These are phyloP conservation scores for Cucurbita argyrosperma DNA, from an alignment of 306 rosid genomes.

Conservation along the genomic window DNA sequence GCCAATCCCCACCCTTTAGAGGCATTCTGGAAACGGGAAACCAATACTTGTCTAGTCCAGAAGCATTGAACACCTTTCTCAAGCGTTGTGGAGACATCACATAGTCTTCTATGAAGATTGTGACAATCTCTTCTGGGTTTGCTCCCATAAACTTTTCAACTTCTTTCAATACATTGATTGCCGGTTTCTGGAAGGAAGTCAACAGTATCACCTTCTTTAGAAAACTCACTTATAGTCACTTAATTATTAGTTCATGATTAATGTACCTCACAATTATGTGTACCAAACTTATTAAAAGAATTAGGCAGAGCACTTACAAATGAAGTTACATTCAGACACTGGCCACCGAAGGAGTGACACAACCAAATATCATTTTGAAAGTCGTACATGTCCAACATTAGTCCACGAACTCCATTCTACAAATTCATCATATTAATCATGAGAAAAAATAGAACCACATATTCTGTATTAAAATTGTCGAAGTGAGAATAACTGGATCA, in stretches of 20 bases:
- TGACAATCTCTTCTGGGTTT: constrained; percentile 69
- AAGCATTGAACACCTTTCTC: constrained; percentile 48
- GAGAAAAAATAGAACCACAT: background rate
- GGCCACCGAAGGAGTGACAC: constrained; percentile 58
- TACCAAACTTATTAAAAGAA: background rate
- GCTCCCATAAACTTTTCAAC: constrained; percentile 42
- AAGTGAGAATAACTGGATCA: no score
- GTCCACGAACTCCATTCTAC: constrained; percentile 81
- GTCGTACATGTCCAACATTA: constrained; percentile 93
- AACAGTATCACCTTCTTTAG: background rate
- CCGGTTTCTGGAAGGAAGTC: constrained; percentile 46
- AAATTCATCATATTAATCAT: background rate
- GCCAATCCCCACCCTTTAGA: constrained; percentile 65
- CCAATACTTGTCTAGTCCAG: constrained; percentile 43
- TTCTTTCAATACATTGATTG: constrained; percentile 46
- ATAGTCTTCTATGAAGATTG: constrained; percentile 85
- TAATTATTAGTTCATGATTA: no score
- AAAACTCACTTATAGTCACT: no score
- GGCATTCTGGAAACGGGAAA: constrained; percentile 69
- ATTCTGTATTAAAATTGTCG: background rate
- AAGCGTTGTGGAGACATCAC: constrained; percentile 54
- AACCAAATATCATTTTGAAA: constrained; percentile 60
- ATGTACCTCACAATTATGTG: no score
- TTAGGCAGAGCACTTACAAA: constrained; percentile 52
- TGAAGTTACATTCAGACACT: constrained; percentile 56